Evolutionary conservation across 345 rosid species (phyloP), one percentile per base, ranked within the genome.

Genomic region (Eucalyptus erythrocorys): DNA sequence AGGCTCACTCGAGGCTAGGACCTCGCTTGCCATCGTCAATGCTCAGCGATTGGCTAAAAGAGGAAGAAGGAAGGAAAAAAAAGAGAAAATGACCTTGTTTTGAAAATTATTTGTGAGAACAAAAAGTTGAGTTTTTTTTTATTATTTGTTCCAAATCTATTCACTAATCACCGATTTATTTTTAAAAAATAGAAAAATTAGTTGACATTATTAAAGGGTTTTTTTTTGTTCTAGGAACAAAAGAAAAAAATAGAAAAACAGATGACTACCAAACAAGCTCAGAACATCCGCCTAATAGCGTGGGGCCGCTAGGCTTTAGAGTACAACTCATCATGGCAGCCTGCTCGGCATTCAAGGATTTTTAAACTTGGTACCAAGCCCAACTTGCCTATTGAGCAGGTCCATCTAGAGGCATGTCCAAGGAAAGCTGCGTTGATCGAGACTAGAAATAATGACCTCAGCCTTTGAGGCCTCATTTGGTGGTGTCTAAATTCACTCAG

Each of bases 121-220:
- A 55, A 55, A 55, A 55, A 10, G 0, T 24, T 1, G 0, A 19
- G 5, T 21, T 55, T 55, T 2, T 19, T 19, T 0, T 51, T 19
- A 0, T 21, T 51, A 17, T 51, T 51, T 51, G 26, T 51, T 55
- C 0, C 3, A 55, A 55, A 55, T 55, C 12, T 55, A 55, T 55
- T 55, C 12, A 1, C 0, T 55, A 1, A 10, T 2, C 3, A 24
- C 30, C 4, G 0, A 24, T 24, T 6, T 0, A 0, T 55, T 55
- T 55, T 8, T 0, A 55, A 55, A 7, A 5, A 55, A 55, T 2
- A 22, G 3, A 55, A 55, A 55, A 55, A 55, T 55, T 55, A 55
- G 0, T 8, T 55, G 1, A 24, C 5, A 10, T 10, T 55, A 55
- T 24, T 30, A 55, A 55, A 55, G 0, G 12, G 1, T 9, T 24